phyloP scores from a whole-genome alignment of 768 basidiomycete genomes.

The Neoboletus brunneissimus region DNA sequence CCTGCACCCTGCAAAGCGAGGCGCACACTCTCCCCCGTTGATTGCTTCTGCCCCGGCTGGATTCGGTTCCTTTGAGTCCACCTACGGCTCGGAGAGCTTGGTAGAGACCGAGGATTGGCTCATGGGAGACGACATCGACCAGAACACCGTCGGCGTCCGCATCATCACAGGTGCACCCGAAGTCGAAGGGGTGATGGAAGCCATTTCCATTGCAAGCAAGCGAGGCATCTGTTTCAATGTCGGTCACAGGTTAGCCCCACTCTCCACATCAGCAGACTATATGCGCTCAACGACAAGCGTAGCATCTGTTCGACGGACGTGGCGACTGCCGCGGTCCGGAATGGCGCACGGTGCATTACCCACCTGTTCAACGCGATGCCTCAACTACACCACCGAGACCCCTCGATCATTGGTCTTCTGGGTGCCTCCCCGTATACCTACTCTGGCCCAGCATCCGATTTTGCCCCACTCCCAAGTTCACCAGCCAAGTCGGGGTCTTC shows the following conservation, averaged over 20 bases:
- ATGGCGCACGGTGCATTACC: constrained; percentile 82
- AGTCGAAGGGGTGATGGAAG: constrained; percentile 74
- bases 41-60: constrained; percentile 63
- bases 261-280: neutral
- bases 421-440: constrained; percentile 69
- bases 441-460: constrained; percentile 36
- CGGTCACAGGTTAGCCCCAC: constrained; percentile 68
- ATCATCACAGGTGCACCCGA: constrained; percentile 89
- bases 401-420: constrained; percentile 85
- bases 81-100: constrained; percentile 69
- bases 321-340: constrained; percentile 65
- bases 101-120: constrained; percentile 65
- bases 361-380: constrained; percentile 96
- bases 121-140: constrained; percentile 37
- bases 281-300: neutral
- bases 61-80: constrained; percentile 63
- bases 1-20: constrained; percentile 76
- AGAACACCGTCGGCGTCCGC: constrained; percentile 54
- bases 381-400: constrained; percentile 85
- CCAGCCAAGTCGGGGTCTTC: constrained; percentile 13
- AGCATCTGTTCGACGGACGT: constrained; percentile 74
- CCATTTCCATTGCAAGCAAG: constrained; percentile 55
- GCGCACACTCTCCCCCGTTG: constrained; percentile 72
- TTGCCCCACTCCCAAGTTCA: constrained; percentile 21
- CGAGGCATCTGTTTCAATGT: constrained; percentile 80